Base-by-base conservation (phyloP, 2,329 filamentous ascomycete species). In the Aspergillus terreus region DNA sequence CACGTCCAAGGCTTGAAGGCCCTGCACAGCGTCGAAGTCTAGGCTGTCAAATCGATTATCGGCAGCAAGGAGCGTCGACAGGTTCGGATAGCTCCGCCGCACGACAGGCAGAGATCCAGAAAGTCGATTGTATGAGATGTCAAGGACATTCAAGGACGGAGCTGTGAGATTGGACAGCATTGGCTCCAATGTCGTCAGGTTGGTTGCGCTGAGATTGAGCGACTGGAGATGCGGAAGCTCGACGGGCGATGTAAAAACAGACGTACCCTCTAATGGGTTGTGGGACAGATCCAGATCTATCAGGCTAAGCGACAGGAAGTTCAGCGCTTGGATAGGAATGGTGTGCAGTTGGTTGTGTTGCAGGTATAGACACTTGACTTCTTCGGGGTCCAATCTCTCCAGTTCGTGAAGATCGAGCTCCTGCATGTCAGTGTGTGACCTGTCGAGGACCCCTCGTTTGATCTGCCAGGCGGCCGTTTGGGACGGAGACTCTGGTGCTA, bases 111-210 rank as follows among this genome's bases (percentile, higher is more conserved):
- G 76, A 0, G 80, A 46, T 5, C 81, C 79, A 1, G 83, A 81
- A 27, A 97, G 73, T n/a, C 87, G 84, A 67, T 97, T 97, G 57
- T 87, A 82, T 21, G 87, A 90, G 6, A 95, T 78, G 64, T 97
- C 89, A 1, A 96, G 77, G 59, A 87, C 87, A 49, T 86, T 82
- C 6, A 97, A 78, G 6, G 74, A 77, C 0, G 91, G 90, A 0
- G 92, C 90, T n/a, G 80, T 78, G 4, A 97, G 79, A 57, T 83
- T 76, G 4, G 76, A 71, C 3, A 83, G 78, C 14, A 97, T 72
- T 0, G 86, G 82, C 1, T 81, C 78, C 9, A 96, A 73, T 3
- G 83, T 83, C 0, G 82, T 84, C 53, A 96, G 82, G 43, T 85
- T 85, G 66, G 94, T 92, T 21, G 82, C 82, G 41, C 83, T 78